phyloP scores from a whole-genome alignment of 2,329 filamentous ascomycete genomes.

The Xylaria digitata region DNA sequence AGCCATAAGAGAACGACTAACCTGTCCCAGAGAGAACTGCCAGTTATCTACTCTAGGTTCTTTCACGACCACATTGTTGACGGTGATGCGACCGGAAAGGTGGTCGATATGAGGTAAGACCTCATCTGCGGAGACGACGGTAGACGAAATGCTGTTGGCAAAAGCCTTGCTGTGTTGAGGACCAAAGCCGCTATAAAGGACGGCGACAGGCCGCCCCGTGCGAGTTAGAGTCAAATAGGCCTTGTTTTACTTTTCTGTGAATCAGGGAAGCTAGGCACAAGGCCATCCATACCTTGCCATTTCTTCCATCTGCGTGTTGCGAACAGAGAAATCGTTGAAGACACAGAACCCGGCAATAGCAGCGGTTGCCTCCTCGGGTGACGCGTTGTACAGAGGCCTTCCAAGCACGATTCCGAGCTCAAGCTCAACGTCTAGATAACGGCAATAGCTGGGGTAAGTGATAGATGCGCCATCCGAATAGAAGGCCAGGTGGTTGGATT shows the following conservation, averaged over 20 bases:
- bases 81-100: constrained; percentile 41
- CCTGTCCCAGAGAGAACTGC: constrained; percentile 45
- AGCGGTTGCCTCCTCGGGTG: constrained; percentile 41
- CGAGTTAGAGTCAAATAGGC: neutral
- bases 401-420: constrained; percentile 46
- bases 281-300: constrained; percentile 40
- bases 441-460: constrained; percentile 39
- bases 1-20: constrained; percentile 7
- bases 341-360: constrained; percentile 47
- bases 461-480: constrained; percentile 43
- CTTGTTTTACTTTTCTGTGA: neutral
- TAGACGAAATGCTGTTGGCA: constrained; percentile 45
- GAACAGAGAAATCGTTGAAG: constrained; percentile 46
- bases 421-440: constrained; percentile 46
- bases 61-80: constrained; percentile 41
- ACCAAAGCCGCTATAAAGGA: constrained; percentile 41
- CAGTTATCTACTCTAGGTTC: constrained; percentile 40
- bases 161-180: constrained; percentile 47
- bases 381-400: constrained; percentile 41
- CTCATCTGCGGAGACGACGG: constrained; percentile 44
- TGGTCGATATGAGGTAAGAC: constrained; percentile 36
- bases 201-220: neutral
- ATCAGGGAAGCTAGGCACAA: neutral
- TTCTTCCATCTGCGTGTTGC: constrained; percentile 45
- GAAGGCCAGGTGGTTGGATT: constrained; percentile 47